Base-by-base conservation (phyloP, 2,329 filamentous ascomycete species). In the Fusarium hainanense region DNA sequence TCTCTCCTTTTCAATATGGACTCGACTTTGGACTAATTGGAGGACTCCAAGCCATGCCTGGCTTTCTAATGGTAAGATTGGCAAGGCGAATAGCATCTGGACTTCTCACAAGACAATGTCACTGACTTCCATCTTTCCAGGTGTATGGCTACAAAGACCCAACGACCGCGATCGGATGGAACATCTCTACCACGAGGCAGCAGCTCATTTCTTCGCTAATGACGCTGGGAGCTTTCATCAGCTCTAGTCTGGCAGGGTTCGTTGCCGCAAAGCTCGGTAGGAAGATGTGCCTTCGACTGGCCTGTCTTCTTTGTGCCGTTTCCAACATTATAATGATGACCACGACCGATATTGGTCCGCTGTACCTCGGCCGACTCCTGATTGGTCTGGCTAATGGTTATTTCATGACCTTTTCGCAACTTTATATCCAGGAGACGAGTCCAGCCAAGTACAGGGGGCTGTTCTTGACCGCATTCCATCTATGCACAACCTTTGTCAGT, bases 321-420 rank as follows among this genome's bases (percentile, higher is more conserved):
- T 58, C 71, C 2, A 73, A 73, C 28, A 60, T 73, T 16, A 69
- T 73, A n/a, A 74, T 73, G 71, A 73, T 73, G 71, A 52, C 71
- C 1, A 73, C 71, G 3, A 66, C 60, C 1, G 37, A 73, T 2
- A 73, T 73, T n/a, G 60, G 49, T 2, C 52, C 71, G 3, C 47
- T 73, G 0, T 73, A 74, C 8, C 40, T 54, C 1, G 71, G 71
- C 0, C 61, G 71, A 2, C 25, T 73, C 6, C 41, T 73, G 3
- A 72, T 73, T 3, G 71, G 71, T 11, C 49, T 73, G 4, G 69
- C 71, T 1, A 73, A 73, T 6, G 71, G 71, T 1, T 72, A 72
- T 28, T 73, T 74, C 34, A 73, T 73, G 71, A 74, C 66, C 0
- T 73, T 73, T 6, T 70, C 71, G 3, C 71, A 74, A 32, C 69